Evolutionary conservation across 1,284 basidiomycete genomes (phyloP).

Genomic region (Ganoderma leucocontextum): DNA sequence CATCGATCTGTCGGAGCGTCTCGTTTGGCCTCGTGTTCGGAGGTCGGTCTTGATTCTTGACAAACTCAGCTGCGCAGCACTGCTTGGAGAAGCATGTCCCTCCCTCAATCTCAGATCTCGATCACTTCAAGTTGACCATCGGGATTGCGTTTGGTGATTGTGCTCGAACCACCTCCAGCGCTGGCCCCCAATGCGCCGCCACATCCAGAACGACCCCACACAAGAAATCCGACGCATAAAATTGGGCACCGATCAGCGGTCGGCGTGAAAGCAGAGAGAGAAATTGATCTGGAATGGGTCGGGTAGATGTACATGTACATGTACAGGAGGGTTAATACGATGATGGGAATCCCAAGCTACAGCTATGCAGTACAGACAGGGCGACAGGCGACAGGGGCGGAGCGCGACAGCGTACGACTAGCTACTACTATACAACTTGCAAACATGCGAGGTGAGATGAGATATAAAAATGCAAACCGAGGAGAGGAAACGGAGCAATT

Average conservation of each 20-base stretch:
- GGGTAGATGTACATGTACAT: neutral
- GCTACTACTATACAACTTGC: constrained; percentile 28
- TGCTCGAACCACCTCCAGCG: constrained; percentile 3
- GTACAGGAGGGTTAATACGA: constrained; percentile 2
- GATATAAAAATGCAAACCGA: neutral
- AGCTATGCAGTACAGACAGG: constrained; percentile 32
- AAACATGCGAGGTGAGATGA: neutral
- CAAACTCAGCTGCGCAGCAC: constrained; percentile 4
- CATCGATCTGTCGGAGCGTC: neutral
- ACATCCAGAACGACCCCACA: neutral
- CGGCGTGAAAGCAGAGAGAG: neutral
- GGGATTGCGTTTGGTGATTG: constrained; percentile 1
- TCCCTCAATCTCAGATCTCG: constrained; percentile 7
- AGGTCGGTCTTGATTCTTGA: too few species aligned
- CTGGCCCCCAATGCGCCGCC: neutral
- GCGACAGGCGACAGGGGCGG: neutral
- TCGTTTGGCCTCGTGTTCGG: too few species aligned
- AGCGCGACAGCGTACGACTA: constrained; percentile 28
- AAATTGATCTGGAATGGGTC: neutral
- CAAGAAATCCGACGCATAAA: too few species aligned
- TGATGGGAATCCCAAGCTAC: constrained; percentile 26
- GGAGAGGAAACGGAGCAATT: neutral
- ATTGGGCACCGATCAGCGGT: too few species aligned
- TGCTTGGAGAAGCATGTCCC: neutral
- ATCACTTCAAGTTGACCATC: neutral